Evolutionary conservation across 257 asterid species (phyloP), one percentile per base, ranked within the genome.

Genomic region (Penstemon barbatus): DNA sequence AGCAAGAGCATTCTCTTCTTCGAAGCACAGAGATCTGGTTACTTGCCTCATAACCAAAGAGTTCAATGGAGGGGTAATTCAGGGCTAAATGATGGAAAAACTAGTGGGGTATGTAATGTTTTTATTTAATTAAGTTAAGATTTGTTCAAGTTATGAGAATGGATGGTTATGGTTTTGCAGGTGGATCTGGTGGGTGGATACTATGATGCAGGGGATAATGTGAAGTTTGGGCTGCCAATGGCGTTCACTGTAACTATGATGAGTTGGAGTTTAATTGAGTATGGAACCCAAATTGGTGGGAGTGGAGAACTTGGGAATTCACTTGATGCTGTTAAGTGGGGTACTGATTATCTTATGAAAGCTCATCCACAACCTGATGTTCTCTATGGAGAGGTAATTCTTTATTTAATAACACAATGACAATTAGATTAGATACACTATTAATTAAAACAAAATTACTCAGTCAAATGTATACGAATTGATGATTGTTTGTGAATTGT

Each of bases 161-260:
- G 33, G 39, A 45, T 48, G 5, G 45, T 45, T 63, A 58, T 4
- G 49, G 8, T 13, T 6, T 42, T 57, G 57, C 75, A 89, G 96
- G 91, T 90, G 74, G 88, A 90, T 82, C 77, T 90, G 44, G 87
- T 83, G 15, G 97, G 97, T 77, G 97, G 97, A 11, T 90, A 90
- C 78, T 90, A 90, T 66, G 97, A 90, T 71, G 97, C 97, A 37
- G 97, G 97, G 55, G 97, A 90, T 67, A 87, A 90, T 70, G 95
- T 90, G 68, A 90, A 90, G 63, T 87, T 90, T 67, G 97, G 97
- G 0, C 61, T 90, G 19, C 95, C 97, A 7, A 90, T 90, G 97
- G 95, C 95, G 4, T 90, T 82, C 70, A 90, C 97, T 9, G 50
- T 90, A 0, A 90, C 97, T 1, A 85, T 90, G 91, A 67, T 87